These are phyloP conservation scores for Phytophthora melonis DNA, from an alignment of 352 stramenopile species.

Conservation along the genomic window DNA sequence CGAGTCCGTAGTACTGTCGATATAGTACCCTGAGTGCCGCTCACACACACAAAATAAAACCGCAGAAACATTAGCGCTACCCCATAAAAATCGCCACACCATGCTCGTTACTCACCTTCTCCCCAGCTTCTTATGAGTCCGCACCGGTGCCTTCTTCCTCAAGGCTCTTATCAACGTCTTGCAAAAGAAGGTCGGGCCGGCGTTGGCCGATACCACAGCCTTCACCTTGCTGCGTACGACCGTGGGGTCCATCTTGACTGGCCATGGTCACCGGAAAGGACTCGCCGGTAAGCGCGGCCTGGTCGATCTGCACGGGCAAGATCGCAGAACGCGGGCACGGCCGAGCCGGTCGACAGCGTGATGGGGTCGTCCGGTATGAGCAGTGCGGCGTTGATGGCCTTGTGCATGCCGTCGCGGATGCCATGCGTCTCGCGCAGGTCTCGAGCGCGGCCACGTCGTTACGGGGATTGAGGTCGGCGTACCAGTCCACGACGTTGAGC, in stretches of 20 bases:
- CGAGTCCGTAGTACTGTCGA: too few relatives aligned
- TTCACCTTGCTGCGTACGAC: constrained; percentile 93
- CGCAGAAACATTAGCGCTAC: too few relatives aligned
- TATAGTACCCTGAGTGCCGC: too few relatives aligned
- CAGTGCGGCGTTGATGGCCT: constrained; percentile 88
- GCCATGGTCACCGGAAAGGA: constrained; percentile 93
- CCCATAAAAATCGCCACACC: too few relatives aligned
- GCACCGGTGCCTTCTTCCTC: too few relatives aligned
- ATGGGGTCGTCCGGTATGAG: constrained; percentile 96
- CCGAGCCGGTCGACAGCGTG: constrained; percentile 88
- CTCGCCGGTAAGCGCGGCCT: constrained; percentile 95
- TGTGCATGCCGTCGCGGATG: constrained; percentile 90
- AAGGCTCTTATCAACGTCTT: constrained; percentile 48
- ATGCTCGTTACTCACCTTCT: too few relatives aligned
- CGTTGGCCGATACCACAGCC: constrained; percentile 91
- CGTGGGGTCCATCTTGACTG: constrained; percentile 86
- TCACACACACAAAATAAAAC: too few relatives aligned
- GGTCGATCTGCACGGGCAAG: constrained; percentile 89
- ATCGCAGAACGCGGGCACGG: constrained; percentile 93
- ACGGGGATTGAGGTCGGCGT: constrained; percentile 83
- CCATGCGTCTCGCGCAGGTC: constrained; percentile 85
- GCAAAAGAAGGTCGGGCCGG: constrained; percentile 93
- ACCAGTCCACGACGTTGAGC: constrained; percentile 78
- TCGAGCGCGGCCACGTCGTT: constrained; percentile 90
- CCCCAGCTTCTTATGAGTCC: too few relatives aligned